phyloP scores from a whole-genome alignment of 1,284 basidiomycete species.

The Wolfiporia cocos region DNA sequence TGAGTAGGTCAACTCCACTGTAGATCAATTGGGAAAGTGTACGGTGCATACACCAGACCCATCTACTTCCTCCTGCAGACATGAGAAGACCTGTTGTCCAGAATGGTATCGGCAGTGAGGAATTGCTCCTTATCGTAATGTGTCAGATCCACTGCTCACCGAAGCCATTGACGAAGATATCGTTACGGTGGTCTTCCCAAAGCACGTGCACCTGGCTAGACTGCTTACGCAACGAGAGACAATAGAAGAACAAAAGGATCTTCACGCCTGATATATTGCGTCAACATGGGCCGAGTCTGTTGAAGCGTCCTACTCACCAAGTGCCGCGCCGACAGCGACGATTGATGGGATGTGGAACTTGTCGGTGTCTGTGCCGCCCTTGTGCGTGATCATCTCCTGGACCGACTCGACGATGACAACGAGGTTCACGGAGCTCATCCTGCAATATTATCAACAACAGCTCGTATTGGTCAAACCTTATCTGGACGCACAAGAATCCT shows the following conservation, averaged over 20 bases:
- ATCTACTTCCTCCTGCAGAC: constrained; percentile 86
- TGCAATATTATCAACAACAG: constrained; percentile 24
- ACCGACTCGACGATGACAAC: constrained; percentile 84
- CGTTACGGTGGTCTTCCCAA: constrained; percentile 95
- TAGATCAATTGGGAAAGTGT: no score
- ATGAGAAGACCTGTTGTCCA: constrained; percentile 71
- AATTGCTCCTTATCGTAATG: no score
- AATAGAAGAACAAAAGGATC: constrained; percentile 83
- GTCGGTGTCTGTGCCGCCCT: constrained; percentile 46
- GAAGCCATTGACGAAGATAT: constrained; percentile 78
- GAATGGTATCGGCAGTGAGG: no score
- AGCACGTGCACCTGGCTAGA: constrained; percentile 90
- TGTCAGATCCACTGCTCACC: no score
- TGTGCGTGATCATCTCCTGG: constrained; percentile 59
- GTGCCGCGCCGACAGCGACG: constrained; percentile 76
- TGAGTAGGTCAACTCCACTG: no score
- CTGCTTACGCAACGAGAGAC: constrained; percentile 68
- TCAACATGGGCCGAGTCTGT: no score
- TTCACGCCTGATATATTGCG: constrained; percentile 85
- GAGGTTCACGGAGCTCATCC: constrained; percentile 83
- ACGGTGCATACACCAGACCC: constrained; percentile 80
- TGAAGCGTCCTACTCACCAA: no score
- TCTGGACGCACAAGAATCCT: constrained; percentile 70
- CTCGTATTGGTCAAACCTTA: no score
- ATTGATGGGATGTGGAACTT: constrained; percentile 81